Base-by-base conservation (phyloP, 352 stramenopile genomes). In the Phytophthora agathidicida region DNA sequence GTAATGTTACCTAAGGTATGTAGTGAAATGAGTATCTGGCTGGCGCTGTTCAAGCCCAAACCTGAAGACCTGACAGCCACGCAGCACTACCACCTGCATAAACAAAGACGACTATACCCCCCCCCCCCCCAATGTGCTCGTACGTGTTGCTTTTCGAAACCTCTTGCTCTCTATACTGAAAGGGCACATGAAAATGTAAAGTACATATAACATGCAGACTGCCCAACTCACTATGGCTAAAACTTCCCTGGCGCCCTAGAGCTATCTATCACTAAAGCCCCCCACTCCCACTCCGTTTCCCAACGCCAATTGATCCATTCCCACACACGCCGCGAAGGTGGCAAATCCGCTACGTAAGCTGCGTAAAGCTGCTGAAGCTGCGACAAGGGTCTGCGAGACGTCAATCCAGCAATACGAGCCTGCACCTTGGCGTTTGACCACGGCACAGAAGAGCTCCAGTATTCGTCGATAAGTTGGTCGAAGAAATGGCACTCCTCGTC, bases 391-490 rank as follows among this genome's bases (percentile, higher is more conserved):
- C 77, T 66, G 16, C 42, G 17, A 31, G 54, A 39, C 19, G 26
- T 46, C n/a, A 68, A 37, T 8, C 44, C 49, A 51, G 33, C 22
- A 37, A 65, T 60, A 32, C 65, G 70, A n/a, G 47, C 56, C 52
- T 88, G 80, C 20, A 88, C 56, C 19, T 57, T 73, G 8, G 46
- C 22, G 37, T 61, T 78, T 1, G 53, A 47, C 83, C 83, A 91
- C 16, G 75, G 60, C 16, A 93, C 72, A 3, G 74, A 62, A 4
- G 83, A 73, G 41, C 89, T 86, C 83, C 83, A 93, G 46, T 80
- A 88, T 44, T 90, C 75, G 14, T 86, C 73, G 2, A 89, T 52
- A 5, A 93, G 61, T 32, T 80, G 46, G 17, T 78, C 68, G 54
- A 91, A 91, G 11, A 88, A 36, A 16, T 63, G 48, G 1, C 38